Conservation (phyloP, 78 protist genomes). For the Anaeramoeba flamelloides region DNA sequence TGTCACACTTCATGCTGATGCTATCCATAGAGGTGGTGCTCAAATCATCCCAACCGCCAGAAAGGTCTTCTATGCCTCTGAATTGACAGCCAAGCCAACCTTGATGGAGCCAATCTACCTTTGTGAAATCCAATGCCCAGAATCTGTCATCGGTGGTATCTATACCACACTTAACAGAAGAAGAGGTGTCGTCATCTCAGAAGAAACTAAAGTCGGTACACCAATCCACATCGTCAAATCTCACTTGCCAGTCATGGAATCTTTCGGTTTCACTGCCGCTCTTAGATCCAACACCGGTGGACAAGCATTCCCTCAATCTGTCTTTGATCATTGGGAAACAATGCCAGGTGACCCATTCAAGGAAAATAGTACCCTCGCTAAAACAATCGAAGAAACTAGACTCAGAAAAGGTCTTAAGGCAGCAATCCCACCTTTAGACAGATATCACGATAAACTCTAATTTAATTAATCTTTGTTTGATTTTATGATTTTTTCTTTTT, state of each 20-base stretch:
- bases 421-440: no score
- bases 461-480: no score
- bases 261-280: constrained; percentile 92
- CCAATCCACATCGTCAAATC: constrained; percentile 76
- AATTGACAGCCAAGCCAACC: constrained; percentile 55
- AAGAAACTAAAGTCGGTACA: constrained; percentile 65
- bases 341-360: constrained; percentile 55
- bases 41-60: constrained; percentile 78
- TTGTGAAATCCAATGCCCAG: constrained; percentile 66
- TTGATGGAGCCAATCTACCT: constrained; percentile 89
- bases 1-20: constrained; percentile 90
- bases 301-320: constrained; percentile 97
- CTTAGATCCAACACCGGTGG: constrained; percentile 90
- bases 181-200: constrained; percentile 76
- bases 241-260: constrained; percentile 90
- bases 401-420: constrained; percentile 88
- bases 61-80: constrained; percentile 62
- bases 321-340: constrained; percentile 84
- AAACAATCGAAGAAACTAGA: constrained; percentile 44
- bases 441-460: no score
- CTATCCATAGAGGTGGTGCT: constrained; percentile 94
- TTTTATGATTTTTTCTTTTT: no score
- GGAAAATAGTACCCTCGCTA: constrained; percentile 21
- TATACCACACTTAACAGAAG: constrained; percentile 67
- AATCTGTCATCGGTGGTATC: constrained; percentile 78